Base-by-base conservation (phyloP, 192 early-diverging fungal genomes). In the Entomortierella beljakovae region DNA sequence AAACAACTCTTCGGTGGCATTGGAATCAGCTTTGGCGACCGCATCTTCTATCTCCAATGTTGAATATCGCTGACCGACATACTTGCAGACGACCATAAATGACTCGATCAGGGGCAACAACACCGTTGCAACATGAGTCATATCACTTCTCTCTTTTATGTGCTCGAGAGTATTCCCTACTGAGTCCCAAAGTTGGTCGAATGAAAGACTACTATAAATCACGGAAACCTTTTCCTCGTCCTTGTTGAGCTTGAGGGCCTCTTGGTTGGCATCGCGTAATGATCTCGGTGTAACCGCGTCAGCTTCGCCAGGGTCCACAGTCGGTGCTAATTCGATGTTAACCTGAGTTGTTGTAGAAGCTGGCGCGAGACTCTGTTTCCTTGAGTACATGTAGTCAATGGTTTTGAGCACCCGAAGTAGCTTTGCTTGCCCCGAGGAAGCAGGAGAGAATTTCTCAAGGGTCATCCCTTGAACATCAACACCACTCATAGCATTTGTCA, bases 71-170 rank as follows among this genome's bases (percentile, higher is more conserved):
- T 83, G 71, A 42, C 80, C 81, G n/a, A 93, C 92, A 38, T 96
- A 95, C 86, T 95, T 97, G 38, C 93, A 96, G 18, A 99, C 92
- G 23, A 99, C 98, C 97, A 99, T 97, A 65, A 97, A 97, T 7
- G 95, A 92, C 85, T 99, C 98, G 71, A 99, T 97, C 26, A 96
- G 74, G 20, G 98, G 98, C 50, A 99, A 80, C 6, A 99, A 76
- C 22, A 98, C 94, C 1, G 98, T 98, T 1, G 94, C 96, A 9
- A 97, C 92, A 75, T 96, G 92, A 23, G 93, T 90, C 79, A 97
- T 86, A 43, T 96, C 94, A 13, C 89, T 82, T 48, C 93, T 90
- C 32, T 92, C 87, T 29, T 88, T 87, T 57, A 96, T 94, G 48
- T 89, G 68, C 6, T 85, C 79, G 61, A 99, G 84, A 48, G 91